These are phyloP conservation scores for Eucalyptus sp. DNA, from an alignment of 345 rosid genomes.

Conservation along the genomic window DNA sequence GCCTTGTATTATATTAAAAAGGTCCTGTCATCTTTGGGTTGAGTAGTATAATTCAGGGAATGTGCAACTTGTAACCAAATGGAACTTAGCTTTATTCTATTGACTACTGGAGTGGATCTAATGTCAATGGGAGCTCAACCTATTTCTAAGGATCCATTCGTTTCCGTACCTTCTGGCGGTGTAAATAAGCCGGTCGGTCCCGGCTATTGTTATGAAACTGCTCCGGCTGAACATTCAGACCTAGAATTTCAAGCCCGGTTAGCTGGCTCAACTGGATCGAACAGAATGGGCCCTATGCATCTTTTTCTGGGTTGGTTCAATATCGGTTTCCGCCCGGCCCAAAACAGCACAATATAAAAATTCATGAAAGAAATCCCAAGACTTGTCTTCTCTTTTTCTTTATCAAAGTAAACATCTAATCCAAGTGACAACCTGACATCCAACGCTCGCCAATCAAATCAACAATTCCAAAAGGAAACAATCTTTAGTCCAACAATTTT, in stretches of 20 bases:
- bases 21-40: neutral
- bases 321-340: neutral
- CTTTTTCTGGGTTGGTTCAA: neutral
- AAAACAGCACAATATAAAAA: too few relatives aligned
- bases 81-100: neutral
- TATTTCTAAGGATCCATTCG: neutral
- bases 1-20: neutral
- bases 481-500: neutral
- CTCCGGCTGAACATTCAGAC: neutral
- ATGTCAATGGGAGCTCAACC: neutral
- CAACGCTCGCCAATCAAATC: neutral
- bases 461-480: neutral
- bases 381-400: neutral
- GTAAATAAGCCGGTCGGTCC: neutral
- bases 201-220: neutral
- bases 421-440: neutral
- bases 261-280: neutral
- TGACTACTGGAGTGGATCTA: neutral
- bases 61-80: neutral
- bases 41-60: neutral
- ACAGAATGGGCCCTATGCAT: neutral
- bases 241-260: neutral
- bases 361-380: neutral
- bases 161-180: neutral
- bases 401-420: neutral